A percentile compares a stretch with the other conserved stretches of the same genome.
These are phyloP conservation scores for Letharia lupina DNA, from an alignment of 495 filamentous ascomycete genomes.

Conservation along the genomic window DNA sequence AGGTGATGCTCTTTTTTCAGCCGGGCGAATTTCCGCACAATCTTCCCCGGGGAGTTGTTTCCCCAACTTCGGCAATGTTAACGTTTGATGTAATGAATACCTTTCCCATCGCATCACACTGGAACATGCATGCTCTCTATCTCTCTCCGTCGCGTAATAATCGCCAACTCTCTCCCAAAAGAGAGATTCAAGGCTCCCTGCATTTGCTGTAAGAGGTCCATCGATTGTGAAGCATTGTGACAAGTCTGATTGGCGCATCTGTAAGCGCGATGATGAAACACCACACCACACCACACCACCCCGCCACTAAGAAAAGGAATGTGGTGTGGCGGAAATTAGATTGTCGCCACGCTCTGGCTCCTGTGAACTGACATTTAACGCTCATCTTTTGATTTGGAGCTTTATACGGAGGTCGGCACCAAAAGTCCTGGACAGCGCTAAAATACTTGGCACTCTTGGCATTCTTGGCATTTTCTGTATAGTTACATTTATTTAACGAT, in stretches of 20 bases:
- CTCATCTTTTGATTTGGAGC: no score
- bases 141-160: background rate
- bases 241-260: background rate
- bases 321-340: background rate
- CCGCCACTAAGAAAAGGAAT: background rate
- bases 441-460: no score
- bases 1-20: background rate
- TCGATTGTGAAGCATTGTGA: background rate
- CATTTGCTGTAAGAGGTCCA: background rate
- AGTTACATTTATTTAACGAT: no score
- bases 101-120: background rate
- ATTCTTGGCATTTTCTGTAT: no score
- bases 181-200: background rate
- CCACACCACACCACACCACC: background rate
- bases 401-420: no score
- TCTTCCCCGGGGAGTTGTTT: no score
- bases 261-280: constrained; percentile 2
- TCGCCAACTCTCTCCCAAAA: background rate
- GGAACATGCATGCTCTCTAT: background rate
- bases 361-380: no score
- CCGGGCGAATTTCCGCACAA: background rate
- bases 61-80: no score
- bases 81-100: no score
- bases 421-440: no score
- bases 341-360: background rate